Percentiles rank a stretch among this genome's conserved stretches.
Conservation (phyloP, 768 basidiomycete genomes). For the Tulasnella sp. region DNA sequence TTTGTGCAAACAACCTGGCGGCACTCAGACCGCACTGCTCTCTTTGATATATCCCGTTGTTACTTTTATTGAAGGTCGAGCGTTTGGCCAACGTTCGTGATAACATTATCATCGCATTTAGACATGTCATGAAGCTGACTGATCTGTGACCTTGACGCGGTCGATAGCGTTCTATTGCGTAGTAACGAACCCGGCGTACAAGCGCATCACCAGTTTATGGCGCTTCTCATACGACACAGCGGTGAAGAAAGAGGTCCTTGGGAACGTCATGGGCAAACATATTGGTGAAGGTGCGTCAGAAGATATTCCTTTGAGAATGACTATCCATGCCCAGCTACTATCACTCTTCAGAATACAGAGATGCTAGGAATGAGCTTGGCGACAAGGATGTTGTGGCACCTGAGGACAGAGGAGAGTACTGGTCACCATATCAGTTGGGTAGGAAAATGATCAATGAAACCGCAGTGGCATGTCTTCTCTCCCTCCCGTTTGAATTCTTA, state of each 20-base stretch:
- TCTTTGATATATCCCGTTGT: neutral
- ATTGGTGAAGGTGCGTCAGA: neutral
- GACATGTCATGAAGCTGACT: neutral
- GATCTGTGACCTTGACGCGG: neutral
- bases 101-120: neutral
- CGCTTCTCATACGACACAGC: neutral
- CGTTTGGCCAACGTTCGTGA: neutral
- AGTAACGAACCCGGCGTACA: neutral
- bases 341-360: constrained; percentile 1
- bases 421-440: no score
- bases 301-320: neutral
- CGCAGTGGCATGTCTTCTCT: no score
- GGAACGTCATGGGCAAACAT: neutral
- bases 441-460: no score
- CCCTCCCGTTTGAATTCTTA: neutral
- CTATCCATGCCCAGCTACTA: neutral
- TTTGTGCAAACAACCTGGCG: neutral
- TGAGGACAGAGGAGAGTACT: neutral
- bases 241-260: neutral
- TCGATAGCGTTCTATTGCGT: neutral
- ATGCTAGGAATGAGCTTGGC: neutral
- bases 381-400: constrained; percentile 1
- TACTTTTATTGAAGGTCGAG: neutral
- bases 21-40: neutral
- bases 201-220: neutral